Evolutionary conservation across 2,329 filamentous ascomycete species (phyloP), one percentile per base, ranked within the genome.

Genomic region (Fonsecaea nubica): DNA sequence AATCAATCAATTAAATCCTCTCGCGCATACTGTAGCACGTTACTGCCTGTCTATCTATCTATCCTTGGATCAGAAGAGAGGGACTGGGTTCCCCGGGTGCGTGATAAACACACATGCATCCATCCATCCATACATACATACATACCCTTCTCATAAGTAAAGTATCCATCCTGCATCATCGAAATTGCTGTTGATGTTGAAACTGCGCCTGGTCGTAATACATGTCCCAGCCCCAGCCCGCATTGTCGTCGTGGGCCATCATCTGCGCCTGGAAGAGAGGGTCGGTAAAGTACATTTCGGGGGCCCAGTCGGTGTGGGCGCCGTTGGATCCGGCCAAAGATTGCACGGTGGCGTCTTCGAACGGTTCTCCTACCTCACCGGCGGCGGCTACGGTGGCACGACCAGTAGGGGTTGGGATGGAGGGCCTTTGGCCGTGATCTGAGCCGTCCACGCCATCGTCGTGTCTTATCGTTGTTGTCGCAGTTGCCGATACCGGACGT

Each of bases 251-350:
- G 33, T 57, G 54, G 18, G 54, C 54, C 54, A 57, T 57, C 54
- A 57, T 57, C 54, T 57, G 32, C 18, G 54, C 54, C 33, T 57
- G 54, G n/a, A 57, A 57, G 25, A 57, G 54, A 9, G 54, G 54
- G 54, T 57, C 54, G 10, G 54, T 57, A 35, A 57, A 57, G 54
- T 57, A 35, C 54, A 57, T 57, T n/a, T 57, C 54, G 33, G 54
- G 32, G 13, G 54, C 54, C 54, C 54, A 57, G 54, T 57, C 54
- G 18, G 54, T 57, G 54, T 40, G 32, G 15, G 32, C 54, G 30
- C 30, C 30, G 54, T 57, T 57, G 15, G 54, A 57, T 15, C 35
- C 54, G 7, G 35, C 32, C 13, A 36, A 57, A 5, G 54, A 57
- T 33, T 57, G 54, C 13, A 57, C 54, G 5, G 54, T 57, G 54